Base-by-base conservation (phyloP, 805 yeast genomes). In the Candida fluviatilis region DNA sequence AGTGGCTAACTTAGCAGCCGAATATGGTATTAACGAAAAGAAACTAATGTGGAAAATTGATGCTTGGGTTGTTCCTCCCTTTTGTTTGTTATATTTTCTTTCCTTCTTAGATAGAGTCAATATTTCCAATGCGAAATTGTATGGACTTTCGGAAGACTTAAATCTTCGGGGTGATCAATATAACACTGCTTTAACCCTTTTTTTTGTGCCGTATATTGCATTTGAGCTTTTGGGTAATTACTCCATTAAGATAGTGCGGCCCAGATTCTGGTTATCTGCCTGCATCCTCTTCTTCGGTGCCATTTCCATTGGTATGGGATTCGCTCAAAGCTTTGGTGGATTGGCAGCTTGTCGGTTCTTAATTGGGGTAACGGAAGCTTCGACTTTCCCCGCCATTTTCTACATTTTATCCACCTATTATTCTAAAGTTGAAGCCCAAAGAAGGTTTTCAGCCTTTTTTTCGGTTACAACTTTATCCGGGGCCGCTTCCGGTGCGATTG, bases 91-190 rank as follows among this genome's bases (percentile, higher is more conserved):
- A 32, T 86, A 86, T 52, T 77, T 86, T 57, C 70, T 85, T 44
- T 82, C 91, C 1, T 86, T 85, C 53, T 62, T 86, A 52, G 95
- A 86, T 57, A 71, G 95, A 57, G 90, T 85, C 41, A 86, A 86
- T 57, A 83, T 86, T 44, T 78, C 90, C 21, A 85, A 86, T 58
- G 95, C 95, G 5, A 78, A 78, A 42, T 74, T 82, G 39, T 84
- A 84, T 52, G 88, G 88, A 10, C 66, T 86, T 66, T 69, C 69
- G 15, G 58, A 51, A 1, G 84, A 79, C 40, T 58, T 86, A 25
- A 50, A 68, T 14, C 64, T 86, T 30, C 56, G 58, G 2, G 82
- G 82, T 6, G 69, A 71, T 47, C 81, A 83, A 50, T 83, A 71
- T 64, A 78, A 81, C 52, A 71, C 69, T 24, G 82, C 84, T 3